Evolutionary conservation across 2,329 filamentous ascomycete species (phyloP).

Genomic region (Dryadomyces quercivorus): DNA sequence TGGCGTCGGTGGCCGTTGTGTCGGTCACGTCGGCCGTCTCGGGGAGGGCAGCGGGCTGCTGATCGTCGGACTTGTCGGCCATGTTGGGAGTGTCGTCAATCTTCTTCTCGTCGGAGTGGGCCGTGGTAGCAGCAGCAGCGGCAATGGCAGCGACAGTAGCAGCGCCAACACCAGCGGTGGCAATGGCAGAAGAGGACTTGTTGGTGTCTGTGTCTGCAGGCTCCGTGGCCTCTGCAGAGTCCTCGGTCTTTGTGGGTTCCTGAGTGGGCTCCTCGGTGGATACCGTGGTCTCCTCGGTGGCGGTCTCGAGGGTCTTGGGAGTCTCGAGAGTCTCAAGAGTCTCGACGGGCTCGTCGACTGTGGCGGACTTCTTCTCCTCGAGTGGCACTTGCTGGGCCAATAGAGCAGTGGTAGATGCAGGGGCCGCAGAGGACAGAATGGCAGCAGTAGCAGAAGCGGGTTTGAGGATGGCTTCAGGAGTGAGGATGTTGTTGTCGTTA

Average conservation of each 20-base stretch:
- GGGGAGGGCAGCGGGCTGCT: no score
- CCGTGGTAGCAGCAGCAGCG: neutral
- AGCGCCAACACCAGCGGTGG: slow-evolving; percentile 4
- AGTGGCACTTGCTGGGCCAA: slow-evolving; percentile 31
- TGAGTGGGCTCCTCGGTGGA: neutral
- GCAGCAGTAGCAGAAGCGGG: slow-evolving; percentile 32
- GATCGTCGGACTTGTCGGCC: neutral
- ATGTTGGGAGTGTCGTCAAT: neutral
- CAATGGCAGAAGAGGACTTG: slow-evolving; percentile 3
- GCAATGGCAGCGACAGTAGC: slow-evolving; percentile 3
- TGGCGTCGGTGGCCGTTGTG: slow-evolving; percentile 13
- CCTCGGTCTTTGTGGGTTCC: neutral
- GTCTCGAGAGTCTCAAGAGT: neutral
- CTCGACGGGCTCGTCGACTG: neutral
- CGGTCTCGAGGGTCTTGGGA: neutral
- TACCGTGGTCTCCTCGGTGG: neutral
- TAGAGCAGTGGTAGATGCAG: slow-evolving; percentile 56
- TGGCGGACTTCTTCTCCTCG: neutral
- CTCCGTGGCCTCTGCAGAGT: neutral
- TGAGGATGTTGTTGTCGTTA: slow-evolving; percentile 89
- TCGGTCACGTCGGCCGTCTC: neutral
- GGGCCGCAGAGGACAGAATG: slow-evolving; percentile 53
- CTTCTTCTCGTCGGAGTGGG: neutral
- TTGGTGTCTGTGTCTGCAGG: slow-evolving; percentile 1
- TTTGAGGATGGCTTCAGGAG: slow-evolving; percentile 54